Evolutionary conservation across 148 eudicot species (phyloP).

Genomic region (Rhododendron mucronatum): DNA sequence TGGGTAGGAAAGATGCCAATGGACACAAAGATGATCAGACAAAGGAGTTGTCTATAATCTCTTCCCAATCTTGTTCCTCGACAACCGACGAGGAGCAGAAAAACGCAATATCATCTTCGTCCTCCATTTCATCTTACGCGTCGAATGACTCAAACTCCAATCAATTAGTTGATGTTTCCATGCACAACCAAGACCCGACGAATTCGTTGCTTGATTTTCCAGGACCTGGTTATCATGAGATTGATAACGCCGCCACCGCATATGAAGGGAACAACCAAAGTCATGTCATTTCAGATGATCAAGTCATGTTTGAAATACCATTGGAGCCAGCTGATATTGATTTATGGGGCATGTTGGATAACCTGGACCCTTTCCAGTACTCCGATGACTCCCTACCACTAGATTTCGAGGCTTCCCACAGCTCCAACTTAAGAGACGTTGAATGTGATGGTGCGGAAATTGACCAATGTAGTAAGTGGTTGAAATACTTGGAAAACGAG

Average conservation of each 20-base stretch:
- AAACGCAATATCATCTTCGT: slow-evolving; percentile 9
- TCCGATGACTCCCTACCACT: neutral
- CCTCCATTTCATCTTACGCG: slow-evolving; percentile 16
- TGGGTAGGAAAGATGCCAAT: neutral
- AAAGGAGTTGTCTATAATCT: neutral
- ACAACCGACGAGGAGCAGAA: neutral
- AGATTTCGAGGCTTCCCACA: slow-evolving; percentile 2
- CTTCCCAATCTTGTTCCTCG: slow-evolving; percentile 13
- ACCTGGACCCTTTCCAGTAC: slow-evolving; percentile 9
- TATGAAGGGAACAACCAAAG: neutral
- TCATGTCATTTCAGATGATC: neutral
- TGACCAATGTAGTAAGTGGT: slow-evolving; percentile 16
- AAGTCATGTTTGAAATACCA: slow-evolving; percentile 17
- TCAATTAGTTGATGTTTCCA: neutral
- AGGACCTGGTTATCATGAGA: neutral
- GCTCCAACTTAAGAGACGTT: neutral
- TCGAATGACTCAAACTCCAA: neutral
- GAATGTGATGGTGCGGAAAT: neutral
- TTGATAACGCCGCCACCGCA: neutral
- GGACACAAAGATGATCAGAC: neutral
- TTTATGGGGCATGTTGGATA: slow-evolving; percentile 32
- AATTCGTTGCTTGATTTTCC: neutral
- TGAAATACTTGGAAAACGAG: slow-evolving; percentile 37
- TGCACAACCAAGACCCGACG: neutral
- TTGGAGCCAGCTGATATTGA: slow-evolving; percentile 25